Evolutionary conservation across 2,329 filamentous ascomycete species (phyloP), one percentile per base, ranked within the genome.

Genomic region (Cladosporium sphaerospermum): DNA sequence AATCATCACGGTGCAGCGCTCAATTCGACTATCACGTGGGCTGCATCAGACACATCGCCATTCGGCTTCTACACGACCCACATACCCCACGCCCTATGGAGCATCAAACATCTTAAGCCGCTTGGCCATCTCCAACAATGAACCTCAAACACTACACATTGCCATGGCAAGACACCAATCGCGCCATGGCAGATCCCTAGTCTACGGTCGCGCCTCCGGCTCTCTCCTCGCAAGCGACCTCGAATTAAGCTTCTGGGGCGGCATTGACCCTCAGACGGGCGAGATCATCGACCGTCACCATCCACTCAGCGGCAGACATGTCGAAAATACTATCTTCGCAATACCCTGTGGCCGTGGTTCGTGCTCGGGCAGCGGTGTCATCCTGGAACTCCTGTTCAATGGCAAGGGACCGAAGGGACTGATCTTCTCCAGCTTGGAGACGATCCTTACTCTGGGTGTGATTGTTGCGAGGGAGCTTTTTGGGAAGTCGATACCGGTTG

Each of bases 321-420:
- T 77, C 0, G 57, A 64, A 3, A 62, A 61, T 9, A 59, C 60
- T 0, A 60, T 77, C 1, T 62, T 78, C 0, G 75, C 71, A 1
- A 73, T 77, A 11, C 74, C 75, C 0, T 62, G 69, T 14, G 69
- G 75, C n/a, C 69, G 74, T 16, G 74, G 75, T 2, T 78, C 75
- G 6, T 78, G 74, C 40, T 68, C 71, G 0, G 75, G 74, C 0
- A 77, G 75, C 11, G 67, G 67, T 1, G 69, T 73, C 1, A 66
- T 77, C n/a, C 57, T 78, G 5, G 73, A 78, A 56, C 57, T 77
- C 0, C 45, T 78, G 0, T 62, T 77, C 2, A 71, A 71, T 14
- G 63, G 62, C 1, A 67, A 62, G 8, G 69, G 64, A 0, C 75
- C 74, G 0, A 58, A 54, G 3, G 75, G 68, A 0, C 52, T 78